Conservation (phyloP, 305 asterid species). For the Rubia tinctorum region DNA sequence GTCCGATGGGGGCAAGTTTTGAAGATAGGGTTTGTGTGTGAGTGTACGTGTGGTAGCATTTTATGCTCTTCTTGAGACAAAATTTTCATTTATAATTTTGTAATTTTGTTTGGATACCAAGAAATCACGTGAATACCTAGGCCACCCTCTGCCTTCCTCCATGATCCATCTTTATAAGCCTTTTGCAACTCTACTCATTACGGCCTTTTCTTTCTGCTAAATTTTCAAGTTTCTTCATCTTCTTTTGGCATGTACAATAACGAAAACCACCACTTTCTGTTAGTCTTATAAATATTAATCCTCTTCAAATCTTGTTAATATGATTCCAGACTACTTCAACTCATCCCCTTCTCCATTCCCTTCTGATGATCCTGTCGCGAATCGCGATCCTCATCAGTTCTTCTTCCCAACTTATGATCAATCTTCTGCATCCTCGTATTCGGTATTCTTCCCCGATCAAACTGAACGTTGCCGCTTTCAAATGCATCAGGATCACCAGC, state of each 20-base stretch:
- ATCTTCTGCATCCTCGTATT: constrained; percentile 44
- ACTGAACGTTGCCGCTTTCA: constrained; percentile 21
- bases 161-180: constrained; percentile 23
- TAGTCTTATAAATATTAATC: not conserved
- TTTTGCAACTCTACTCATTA: constrained; percentile 29
- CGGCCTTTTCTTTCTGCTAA: constrained; percentile 23
- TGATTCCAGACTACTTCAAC: constrained; percentile 38
- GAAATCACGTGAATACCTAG: constrained; percentile 75
- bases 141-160: constrained; percentile 13
- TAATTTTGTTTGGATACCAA: constrained; percentile 66
- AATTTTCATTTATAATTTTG: constrained; percentile 44
- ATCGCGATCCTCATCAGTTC: constrained; percentile 30
- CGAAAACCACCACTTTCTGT: not conserved
- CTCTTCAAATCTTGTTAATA: not conserved
- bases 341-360: constrained; percentile 40
- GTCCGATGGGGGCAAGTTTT: constrained; percentile 20
- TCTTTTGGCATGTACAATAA: not conserved
- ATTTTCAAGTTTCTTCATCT: not conserved
- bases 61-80: constrained; percentile 36
- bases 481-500: constrained; percentile 29
- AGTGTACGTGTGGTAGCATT: constrained; percentile 87
- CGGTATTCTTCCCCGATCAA: constrained; percentile 46
- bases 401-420: constrained; percentile 31
- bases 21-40: constrained; percentile 65
- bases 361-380: constrained; percentile 28